These are phyloP conservation scores for Echinosophora koreensis DNA, from an alignment of 306 rosid species.

Conservation along the genomic window DNA sequence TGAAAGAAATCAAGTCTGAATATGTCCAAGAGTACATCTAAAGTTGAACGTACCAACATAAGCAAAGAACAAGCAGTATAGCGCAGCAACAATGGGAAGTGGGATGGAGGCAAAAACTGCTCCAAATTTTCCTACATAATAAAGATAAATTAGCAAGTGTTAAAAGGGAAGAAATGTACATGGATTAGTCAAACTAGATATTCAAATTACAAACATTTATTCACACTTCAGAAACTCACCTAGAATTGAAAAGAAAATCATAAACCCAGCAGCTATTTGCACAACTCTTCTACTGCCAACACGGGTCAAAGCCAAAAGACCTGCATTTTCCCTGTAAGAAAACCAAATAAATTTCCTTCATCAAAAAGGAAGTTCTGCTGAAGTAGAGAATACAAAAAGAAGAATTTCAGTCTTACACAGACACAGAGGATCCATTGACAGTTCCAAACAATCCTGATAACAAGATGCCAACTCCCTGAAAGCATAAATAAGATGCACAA, in stretches of 20 bases:
- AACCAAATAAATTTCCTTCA: slow-evolving; percentile 44
- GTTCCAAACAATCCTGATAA: slow-evolving; percentile 95
- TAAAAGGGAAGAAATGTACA: neutral
- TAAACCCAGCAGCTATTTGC: slow-evolving; percentile 96
- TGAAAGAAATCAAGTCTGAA: slow-evolving; percentile 10
- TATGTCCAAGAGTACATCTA: neutral
- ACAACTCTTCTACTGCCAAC: slow-evolving; percentile 99
- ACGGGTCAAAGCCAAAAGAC: slow-evolving; percentile 92
- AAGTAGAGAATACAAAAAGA: slow-evolving; percentile 32
- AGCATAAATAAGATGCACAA: slow-evolving; percentile 45
- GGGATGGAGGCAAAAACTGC: slow-evolving; percentile 96
- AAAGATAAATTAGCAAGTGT: slow-evolving; percentile 21
- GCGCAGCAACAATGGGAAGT: slow-evolving; percentile 84
- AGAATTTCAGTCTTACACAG: slow-evolving; percentile 73
- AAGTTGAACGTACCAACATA: slow-evolving; percentile 80
- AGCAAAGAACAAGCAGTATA: slow-evolving; percentile 92
- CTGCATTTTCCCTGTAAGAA: slow-evolving; percentile 86
- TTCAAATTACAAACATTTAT: neutral
- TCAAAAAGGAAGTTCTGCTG: slow-evolving; percentile 30
- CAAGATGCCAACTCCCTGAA: slow-evolving; percentile 92
- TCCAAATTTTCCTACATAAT: slow-evolving; percentile 88
- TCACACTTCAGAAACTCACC: slow-evolving; percentile 60
- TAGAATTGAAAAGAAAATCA: slow-evolving; percentile 98
- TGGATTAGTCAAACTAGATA: neutral
- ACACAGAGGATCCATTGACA: slow-evolving; percentile 88